phyloP scores from a whole-genome alignment of 257 asterid genomes.

The Solanum megistacrolobum region DNA sequence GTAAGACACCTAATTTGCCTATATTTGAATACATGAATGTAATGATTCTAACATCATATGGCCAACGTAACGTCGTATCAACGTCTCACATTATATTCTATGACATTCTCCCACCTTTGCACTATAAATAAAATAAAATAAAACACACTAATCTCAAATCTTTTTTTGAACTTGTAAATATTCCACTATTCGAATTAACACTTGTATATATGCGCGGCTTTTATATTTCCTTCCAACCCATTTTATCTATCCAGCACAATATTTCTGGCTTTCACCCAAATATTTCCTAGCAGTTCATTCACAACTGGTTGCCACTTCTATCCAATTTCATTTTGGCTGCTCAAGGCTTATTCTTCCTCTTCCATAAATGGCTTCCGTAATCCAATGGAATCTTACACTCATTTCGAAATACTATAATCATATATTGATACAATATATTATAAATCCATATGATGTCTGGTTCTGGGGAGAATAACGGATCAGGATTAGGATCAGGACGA shows the following conservation, averaged over 20 bases:
- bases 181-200: not conserved
- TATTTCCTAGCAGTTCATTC: conserved; percentile 14
- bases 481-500: conserved; percentile 9
- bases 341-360: not conserved
- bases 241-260: conserved; percentile 32
- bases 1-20: not conserved
- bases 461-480: not conserved
- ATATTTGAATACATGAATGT: not conserved
- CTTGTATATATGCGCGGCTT: not conserved
- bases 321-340: conserved; percentile 22
- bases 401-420: not conserved
- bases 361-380: conserved; percentile 46
- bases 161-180: not conserved
- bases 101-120: not conserved
- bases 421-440: not conserved
- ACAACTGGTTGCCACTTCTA: conserved; percentile 45
- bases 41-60: not conserved
- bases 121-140: not conserved
- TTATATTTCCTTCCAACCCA: conserved; percentile 33
- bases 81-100: not conserved
- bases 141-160: not conserved
- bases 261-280: conserved; percentile 43
- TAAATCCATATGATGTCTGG: not conserved
- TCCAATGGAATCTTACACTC: conserved; percentile 24
- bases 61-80: not conserved